Evolutionary conservation across 2,329 filamentous ascomycete genomes (phyloP).

Genomic region (Ascomycota sp.): DNA sequence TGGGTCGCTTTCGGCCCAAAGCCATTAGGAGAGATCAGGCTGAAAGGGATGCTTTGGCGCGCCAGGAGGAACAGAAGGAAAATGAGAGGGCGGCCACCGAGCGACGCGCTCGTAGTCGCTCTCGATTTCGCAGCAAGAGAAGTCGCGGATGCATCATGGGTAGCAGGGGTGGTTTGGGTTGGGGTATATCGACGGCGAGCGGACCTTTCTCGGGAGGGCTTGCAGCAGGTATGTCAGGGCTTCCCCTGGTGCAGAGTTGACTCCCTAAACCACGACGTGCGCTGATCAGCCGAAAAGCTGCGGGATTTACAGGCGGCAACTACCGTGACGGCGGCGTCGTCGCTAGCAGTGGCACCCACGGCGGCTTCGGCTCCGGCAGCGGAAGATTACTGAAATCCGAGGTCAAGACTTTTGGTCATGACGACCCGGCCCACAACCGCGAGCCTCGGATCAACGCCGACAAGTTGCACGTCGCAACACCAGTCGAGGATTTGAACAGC

Average conservation of each 20-base stretch:
- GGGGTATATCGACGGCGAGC: constrained; percentile 15
- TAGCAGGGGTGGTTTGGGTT: constrained; percentile 16
- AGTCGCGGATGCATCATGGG: constrained; percentile 25
- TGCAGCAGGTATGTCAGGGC: constrained; percentile 7
- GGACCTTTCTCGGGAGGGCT: constrained; percentile 17
- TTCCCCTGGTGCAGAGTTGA: not conserved
- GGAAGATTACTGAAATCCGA: constrained; percentile 13
- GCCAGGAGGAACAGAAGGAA: constrained; percentile 22
- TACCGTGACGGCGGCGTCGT: constrained; percentile 11
- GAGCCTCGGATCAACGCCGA: constrained; percentile 36
- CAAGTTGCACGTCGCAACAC: constrained; percentile 24
- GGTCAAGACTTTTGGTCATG: constrained; percentile 18
- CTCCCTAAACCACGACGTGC: not conserved
- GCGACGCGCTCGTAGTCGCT: constrained; percentile 16
- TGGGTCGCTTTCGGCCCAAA: constrained; percentile 24
- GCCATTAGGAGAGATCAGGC: constrained; percentile 28
- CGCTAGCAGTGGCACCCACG: not conserved
- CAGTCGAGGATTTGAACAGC: constrained; percentile 23
- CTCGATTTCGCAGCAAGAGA: constrained; percentile 19
- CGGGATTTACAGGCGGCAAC: constrained; percentile 8
- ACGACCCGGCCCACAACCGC: constrained; percentile 9
- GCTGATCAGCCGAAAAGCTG: constrained; percentile 4
- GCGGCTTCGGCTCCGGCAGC: constrained; percentile 9
- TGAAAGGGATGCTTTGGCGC: constrained; percentile 24
- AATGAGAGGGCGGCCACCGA: constrained; percentile 19